Base-by-base conservation (phyloP, 148 eudicot genomes). In the Amaranthus cruentus region DNA sequence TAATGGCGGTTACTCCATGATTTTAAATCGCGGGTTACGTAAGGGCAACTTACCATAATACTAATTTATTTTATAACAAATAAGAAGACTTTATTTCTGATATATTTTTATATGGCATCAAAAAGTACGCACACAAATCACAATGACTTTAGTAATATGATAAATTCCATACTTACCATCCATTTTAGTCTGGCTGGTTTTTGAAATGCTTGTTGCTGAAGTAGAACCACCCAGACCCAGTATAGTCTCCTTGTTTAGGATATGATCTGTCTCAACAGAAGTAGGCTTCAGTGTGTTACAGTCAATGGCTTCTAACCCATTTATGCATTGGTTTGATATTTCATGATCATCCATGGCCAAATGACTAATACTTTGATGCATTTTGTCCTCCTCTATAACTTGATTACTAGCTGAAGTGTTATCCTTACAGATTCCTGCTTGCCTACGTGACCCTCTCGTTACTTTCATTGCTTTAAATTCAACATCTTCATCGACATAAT, bases 391-490 rank as follows among this genome's bases (percentile, higher is more conserved):
- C 49, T 62, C 70, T 43, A 57, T 14, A 38, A 54, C 65, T 21
- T 54, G 68, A 21, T 55, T 52, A 54, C 38, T 28, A 28, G 38
- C 38, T 28, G 2, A 28, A 28, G 38, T 28, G 2, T 69, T 61
- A 60, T 38, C 62, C 72, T 46, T 74, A 21, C 61, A 14, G 73
- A 47, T 68, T 14, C 44, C 75, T 6, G 9, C 61, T 49, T 7
- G 65, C 18, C 81, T 78, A 68, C 69, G 54, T n/a, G 63, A 73
- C 60, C 69, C 54, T 63, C 77, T 78, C 47, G 28, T 38, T 0
- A 12, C 38, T 28, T 28, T 28, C 18, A 18, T 18, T 28, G 38
- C 62, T 38, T 56, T 53, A 57, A 38, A 48, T 66, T 54, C 46
- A 14, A 6, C 69, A 7, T 42, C 38, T 28, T 28, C 38, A 28